Base-by-base conservation (phyloP, 768 basidiomycete species). In the Roridomyces roridus region DNA sequence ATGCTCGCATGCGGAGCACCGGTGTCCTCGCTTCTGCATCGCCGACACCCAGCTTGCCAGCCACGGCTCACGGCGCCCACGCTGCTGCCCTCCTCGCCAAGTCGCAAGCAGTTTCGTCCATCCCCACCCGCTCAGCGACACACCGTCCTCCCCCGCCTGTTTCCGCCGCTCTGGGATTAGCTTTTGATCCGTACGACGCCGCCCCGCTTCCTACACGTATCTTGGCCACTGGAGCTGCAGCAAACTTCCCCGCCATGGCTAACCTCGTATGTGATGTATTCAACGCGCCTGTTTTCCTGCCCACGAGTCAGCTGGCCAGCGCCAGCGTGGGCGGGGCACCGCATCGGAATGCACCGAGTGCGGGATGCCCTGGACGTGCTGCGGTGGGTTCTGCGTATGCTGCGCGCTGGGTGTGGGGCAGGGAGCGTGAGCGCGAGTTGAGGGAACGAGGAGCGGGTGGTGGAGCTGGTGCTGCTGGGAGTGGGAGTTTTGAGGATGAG, bases 351-450 rank as follows among this genome's bases (percentile, higher is more conserved):
- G 85, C 89, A 0, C 91, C 91, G 8, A 87, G 86, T 0, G 63
- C 68, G 21, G 88, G 89, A 14, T 91, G 83, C 70, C 86, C 89
- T 0, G 83, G 84, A 14, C 82, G 91, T 12, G 88, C 85, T 1
- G 79, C 88, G 0, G 74, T 94, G 4, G 92, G 92, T 0, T 82
- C 84, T 0, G 89, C 92, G 1, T 94, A 91, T 66, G 74, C 91
- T 37, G 92, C 91, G 25, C 80, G 92, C 8, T 94, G 92, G 92
- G 87, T 91, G 39, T 94, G 91, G 91, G 85, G 89, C 34, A 82
- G 85, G 61, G 87, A 91, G 64, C 70, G 77, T 15, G 31, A 34
- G 31, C 31, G 31, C 31, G 31, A 34, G 31, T 8, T 34, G 36
- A 81, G 85, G 61, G 87, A 91, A 64, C 70, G 77, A 76, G 74